Conservation (phyloP, 306 rosid genomes). For the Trifolium pratense region DNA sequence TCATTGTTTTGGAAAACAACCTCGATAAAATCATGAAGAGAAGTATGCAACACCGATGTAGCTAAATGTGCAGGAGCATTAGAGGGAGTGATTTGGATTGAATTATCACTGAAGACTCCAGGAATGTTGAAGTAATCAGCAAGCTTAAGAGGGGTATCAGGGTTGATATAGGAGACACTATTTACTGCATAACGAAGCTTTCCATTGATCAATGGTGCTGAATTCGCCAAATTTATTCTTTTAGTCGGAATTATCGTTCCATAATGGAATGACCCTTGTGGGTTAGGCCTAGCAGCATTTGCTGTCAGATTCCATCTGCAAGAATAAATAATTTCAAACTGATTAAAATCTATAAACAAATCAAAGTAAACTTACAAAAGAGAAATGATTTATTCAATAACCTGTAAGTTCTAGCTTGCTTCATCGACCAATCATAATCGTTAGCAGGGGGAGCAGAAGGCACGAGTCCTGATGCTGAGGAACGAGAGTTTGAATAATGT, state of each 20-base stretch:
- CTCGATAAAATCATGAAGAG: slow-evolving; percentile 86
- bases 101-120: slow-evolving; percentile 62
- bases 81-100: slow-evolving; percentile 69
- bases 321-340: slow-evolving; percentile 26
- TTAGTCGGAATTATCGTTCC: slow-evolving; percentile 71
- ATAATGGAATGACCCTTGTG: slow-evolving; percentile 97
- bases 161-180: slow-evolving; percentile 68
- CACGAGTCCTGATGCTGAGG: slow-evolving; percentile 69
- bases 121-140: slow-evolving; percentile 95
- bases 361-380: background rate
- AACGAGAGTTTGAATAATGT: slow-evolving; percentile 75
- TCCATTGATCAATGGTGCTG: slow-evolving; percentile 81
- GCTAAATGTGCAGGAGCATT: slow-evolving; percentile 58
- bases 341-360: slow-evolving; percentile 24
- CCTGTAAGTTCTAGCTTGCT: slow-evolving; percentile 92
- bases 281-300: slow-evolving; percentile 98
- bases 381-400: too few species aligned
- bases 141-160: slow-evolving; percentile 94
- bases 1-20: slow-evolving; percentile 88
- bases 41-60: slow-evolving; percentile 61
- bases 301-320: slow-evolving; percentile 97
- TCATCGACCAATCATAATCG: slow-evolving; percentile 72
- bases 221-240: slow-evolving; percentile 68
- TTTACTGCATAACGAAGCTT: slow-evolving; percentile 82
- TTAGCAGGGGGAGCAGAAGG: slow-evolving; percentile 70